Evolutionary conservation across 208 protist genomes (phyloP), one percentile per base, ranked within the genome.

Genomic region (Trypanosoma lewisi): DNA sequence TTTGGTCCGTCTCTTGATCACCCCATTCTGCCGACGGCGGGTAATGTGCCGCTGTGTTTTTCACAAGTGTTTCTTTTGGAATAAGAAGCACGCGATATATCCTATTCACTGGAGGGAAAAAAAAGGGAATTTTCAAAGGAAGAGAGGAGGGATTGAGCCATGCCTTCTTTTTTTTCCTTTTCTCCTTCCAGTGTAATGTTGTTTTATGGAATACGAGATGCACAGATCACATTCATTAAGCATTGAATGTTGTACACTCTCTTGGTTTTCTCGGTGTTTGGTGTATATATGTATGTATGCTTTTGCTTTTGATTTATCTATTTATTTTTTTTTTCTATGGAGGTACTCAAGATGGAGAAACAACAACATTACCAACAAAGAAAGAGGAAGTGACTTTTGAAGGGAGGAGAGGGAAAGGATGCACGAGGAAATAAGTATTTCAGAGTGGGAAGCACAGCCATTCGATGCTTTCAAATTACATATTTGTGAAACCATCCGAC

Each of bases 1-100:
- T 89, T 93, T 70, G 78, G 83, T 4, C 75, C 85, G 17, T 84
- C 83, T 14, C 74, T 80, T 31, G 86, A 93, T 55, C 70, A 85
- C 61, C 86, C 86, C 1, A 58, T 85, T 14, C 71, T 89, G 23
- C 83, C 86, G 0, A 63, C 76, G 49, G 69, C 51, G n/a, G 77
- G 85, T 50, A n/a, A n/a, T n/a, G n/a, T n/a, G 14, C 65, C 78
- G 12, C 52, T 55, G 9, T 81, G 73, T 45, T 93, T 89, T 49
- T 85, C 86, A 37, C 76, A 85, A 7, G 45, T 83, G 4, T 88
- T 81, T 61, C 67, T 89, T 6, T 27, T 93, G 4, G 78, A 93
- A 53, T n/a, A 21, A 47, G 1, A 3, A 47, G 23, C 42, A 21
- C 3, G 9, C 23, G 42, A 47, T 9, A 11, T 11, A n/a, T n/a